A percentile compares a stretch with the other conserved stretches of the same genome.
Conservation (phyloP, 768 basidiomycete species). For the Suillus subluteus region DNA sequence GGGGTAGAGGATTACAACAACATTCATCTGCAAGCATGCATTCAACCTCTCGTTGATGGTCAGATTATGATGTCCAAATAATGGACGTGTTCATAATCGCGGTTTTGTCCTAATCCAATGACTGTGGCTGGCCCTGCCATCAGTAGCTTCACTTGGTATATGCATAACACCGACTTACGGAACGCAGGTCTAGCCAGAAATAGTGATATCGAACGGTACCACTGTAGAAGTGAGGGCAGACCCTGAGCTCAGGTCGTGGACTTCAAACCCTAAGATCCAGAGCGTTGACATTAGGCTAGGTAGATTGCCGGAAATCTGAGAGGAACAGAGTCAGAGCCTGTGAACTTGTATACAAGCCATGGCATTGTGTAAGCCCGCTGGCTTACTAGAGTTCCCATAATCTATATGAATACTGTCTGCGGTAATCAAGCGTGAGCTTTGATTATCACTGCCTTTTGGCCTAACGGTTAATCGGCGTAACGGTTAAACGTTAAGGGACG, state of each 20-base stretch:
- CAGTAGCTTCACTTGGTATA: not conserved
- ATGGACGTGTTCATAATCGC: not conserved
- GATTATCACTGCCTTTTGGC: too few species aligned
- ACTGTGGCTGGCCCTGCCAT: not conserved
- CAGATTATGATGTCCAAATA: not conserved
- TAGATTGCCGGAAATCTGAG: not conserved
- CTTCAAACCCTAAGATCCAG: not conserved
- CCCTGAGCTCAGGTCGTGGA: not conserved
- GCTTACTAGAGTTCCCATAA: too few species aligned
- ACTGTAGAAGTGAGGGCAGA: not conserved
- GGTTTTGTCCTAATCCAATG: not conserved
- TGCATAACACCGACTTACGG: not conserved
- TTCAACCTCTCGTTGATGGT: not conserved
- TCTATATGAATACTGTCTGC: too few species aligned
- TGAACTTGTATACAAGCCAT: not conserved
- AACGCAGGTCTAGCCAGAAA: not conserved
- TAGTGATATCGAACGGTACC: not conserved
- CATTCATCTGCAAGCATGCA: not conserved
- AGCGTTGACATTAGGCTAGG: not conserved
- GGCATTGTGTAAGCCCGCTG: too few species aligned
- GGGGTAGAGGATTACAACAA: not conserved
- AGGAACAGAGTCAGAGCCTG: not conserved
- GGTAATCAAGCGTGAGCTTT: too few species aligned
- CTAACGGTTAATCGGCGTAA: too few species aligned
- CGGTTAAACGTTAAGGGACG: too few species aligned